A percentile compares a stretch with the other conserved stretches of the same genome.
Evolutionary conservation across 129 eudicot genomes (phyloP).

Genomic region (Tagetes erecta): DNA sequence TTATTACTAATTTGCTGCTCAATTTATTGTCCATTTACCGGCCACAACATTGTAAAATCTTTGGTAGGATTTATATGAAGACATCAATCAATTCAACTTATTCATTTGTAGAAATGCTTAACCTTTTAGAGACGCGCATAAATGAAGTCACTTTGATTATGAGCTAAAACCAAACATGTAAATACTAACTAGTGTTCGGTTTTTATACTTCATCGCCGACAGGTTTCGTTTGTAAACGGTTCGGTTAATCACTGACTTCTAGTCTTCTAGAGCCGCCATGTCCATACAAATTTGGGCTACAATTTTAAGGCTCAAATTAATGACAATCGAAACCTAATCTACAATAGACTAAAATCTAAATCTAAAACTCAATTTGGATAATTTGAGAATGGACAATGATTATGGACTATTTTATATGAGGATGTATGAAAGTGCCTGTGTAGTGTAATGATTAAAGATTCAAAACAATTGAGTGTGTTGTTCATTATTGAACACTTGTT

Average conservation of each 20-base stretch:
- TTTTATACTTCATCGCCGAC: too few species aligned
- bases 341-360: background rate
- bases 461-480: background rate
- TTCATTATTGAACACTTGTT: background rate
- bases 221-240: too few species aligned
- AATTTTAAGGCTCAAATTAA: background rate
- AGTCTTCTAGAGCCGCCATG: background rate
- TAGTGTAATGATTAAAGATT: background rate
- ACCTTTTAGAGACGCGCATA: too few species aligned
- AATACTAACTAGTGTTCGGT: too few species aligned
- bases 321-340: background rate
- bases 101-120: too few species aligned
- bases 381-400: background rate
- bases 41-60: too few species aligned
- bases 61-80: background rate
- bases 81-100: background rate
- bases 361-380: background rate
- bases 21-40: too few species aligned
- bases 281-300: background rate
- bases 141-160: too few species aligned
- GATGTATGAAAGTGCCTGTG: background rate
- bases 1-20: too few species aligned
- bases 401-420: background rate
- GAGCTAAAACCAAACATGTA: too few species aligned
- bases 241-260: too few species aligned